Percentiles rank a stretch among this genome's conserved stretches.
Conservation (phyloP, 208 protist species). For the Trypanosomatidae sp. region DNA sequence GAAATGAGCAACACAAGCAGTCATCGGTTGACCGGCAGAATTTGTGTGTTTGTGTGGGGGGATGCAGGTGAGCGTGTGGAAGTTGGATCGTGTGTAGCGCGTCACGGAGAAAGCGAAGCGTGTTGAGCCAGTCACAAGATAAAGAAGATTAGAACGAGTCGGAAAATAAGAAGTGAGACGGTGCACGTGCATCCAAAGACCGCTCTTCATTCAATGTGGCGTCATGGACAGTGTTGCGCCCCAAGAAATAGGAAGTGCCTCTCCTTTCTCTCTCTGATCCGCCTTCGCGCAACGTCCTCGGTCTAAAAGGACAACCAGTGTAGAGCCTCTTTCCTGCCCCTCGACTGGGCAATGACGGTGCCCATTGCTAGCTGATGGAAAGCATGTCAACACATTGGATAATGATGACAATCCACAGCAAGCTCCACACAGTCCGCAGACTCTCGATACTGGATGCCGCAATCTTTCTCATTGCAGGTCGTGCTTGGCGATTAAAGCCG, state of each 20-base stretch:
- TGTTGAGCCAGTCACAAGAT: neutral
- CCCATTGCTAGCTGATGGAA: neutral
- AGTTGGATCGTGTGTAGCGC: neutral
- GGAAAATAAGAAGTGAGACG: constrained; percentile 1
- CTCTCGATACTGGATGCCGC: neutral
- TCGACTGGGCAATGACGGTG: neutral
- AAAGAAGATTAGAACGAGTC: constrained; percentile 1
- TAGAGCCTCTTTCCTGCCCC: neutral
- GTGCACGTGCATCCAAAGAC: neutral
- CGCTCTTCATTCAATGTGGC: neutral
- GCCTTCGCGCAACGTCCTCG: neutral
- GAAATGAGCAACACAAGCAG: neutral
- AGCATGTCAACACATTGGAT: neutral
- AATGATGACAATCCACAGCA: neutral
- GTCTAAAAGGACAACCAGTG: neutral
- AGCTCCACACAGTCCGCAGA: neutral
- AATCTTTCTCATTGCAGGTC: neutral
- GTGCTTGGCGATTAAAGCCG: neutral
- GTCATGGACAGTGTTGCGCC: no score
- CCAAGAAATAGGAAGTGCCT: neutral
- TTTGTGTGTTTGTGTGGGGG: neutral
- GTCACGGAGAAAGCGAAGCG: neutral
- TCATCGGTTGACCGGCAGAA: neutral
- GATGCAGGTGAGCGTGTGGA: neutral
- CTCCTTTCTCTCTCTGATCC: neutral